Conservation (phyloP, 129 eudicot genomes). For the Centella asiatica region DNA sequence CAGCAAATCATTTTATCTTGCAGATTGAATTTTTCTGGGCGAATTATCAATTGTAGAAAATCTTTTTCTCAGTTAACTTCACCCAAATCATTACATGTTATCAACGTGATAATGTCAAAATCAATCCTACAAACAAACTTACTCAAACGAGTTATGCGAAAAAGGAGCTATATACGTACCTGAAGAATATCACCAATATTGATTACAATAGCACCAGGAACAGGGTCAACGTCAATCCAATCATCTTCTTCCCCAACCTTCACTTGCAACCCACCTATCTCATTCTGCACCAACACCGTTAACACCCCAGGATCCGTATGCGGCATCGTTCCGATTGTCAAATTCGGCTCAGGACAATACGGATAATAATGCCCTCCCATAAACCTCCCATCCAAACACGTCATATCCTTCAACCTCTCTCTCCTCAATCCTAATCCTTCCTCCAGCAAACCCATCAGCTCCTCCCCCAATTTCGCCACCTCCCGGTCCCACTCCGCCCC, state of each 20-base stretch:
- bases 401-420: conserved; percentile 5
- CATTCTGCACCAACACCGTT: conserved; percentile 50
- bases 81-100: too few species aligned
- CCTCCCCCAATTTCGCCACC: background rate
- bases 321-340: conserved; percentile 34
- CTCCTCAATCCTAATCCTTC: conserved; percentile 13
- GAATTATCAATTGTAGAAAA: too few species aligned
- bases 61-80: too few species aligned
- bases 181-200: conserved; percentile 61
- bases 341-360: conserved; percentile 47
- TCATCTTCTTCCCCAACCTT: conserved; percentile 29
- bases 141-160: too few species aligned
- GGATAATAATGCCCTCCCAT: conserved; percentile 45
- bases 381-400: conserved; percentile 5
- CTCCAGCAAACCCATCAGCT: conserved; percentile 13
- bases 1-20: too few species aligned
- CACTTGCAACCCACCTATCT: conserved; percentile 54
- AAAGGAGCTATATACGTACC: conserved; percentile 19
- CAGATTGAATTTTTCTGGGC: too few species aligned
- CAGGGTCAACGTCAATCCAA: conserved; percentile 56
- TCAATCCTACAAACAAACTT: too few species aligned
- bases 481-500: conserved; percentile 15
- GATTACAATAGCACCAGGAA: conserved; percentile 46
- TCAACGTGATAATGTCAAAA: too few species aligned
- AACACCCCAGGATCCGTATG: conserved; percentile 53